Base-by-base conservation (phyloP, 2,329 filamentous ascomycete species). In the Exophiala xenobiotica region DNA sequence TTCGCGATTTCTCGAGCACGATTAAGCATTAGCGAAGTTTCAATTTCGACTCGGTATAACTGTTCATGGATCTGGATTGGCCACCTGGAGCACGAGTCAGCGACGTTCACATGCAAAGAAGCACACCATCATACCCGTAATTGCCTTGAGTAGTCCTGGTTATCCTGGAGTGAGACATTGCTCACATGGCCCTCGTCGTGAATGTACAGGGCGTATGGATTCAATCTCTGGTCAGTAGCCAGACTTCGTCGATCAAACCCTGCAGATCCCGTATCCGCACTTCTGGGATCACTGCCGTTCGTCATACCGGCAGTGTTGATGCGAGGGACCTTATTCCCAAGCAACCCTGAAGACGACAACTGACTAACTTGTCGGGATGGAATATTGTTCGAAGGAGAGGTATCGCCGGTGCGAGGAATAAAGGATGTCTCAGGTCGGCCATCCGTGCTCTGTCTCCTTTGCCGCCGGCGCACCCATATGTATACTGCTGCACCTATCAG, bases 91-190 rank as follows among this genome's bases (percentile, higher is more conserved):
- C 41, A 8, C 14, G 18, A 18, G 33, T 60, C 33, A 60, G 58
- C 45, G 16, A 23, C 5, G 4, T 24, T 43, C 27, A 35, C 8
- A 11, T 42, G 3, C 2, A 14, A 9, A 39, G 19, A 40, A 33
- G 12, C 5, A 12, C 16, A 19, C 20, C 31, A 47, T 49, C 58
- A 42, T 43, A 63, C 61, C 46, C 58, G 50, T 39, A 63, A 46
- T 43, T 59, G 72, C 20, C 73, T 66, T 26, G 73, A 74, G 61
- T 76, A 76, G 56, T 76, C 73, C 60, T 74, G 70, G 49, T 75
- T 70, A 54, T 76, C 73, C 53, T 74, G 72, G 16, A 76, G 67
- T 14, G 73, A 75, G 14, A 74, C 64, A 52, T 69, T 72, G 60
- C 72, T 75, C 38, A 68, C 63, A 26, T 71, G 71, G 42, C 65